phyloP scores from a whole-genome alignment of 805 yeast genomes.

The Sugiyamaella valdiviana region DNA sequence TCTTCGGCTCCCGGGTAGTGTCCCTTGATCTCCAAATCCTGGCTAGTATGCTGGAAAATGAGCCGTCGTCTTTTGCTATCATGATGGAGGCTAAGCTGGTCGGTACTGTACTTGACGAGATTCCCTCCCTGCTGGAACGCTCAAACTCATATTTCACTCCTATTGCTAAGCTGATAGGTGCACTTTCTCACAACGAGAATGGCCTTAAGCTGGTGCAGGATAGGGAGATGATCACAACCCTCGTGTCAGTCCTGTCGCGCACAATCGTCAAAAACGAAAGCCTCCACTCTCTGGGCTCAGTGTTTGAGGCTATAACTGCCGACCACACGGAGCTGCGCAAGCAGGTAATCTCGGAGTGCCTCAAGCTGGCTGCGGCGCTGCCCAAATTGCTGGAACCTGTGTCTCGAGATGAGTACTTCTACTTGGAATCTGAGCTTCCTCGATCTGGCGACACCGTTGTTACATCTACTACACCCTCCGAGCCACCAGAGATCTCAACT shows the following conservation, averaged over 20 bases:
- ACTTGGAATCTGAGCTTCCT: slow-evolving; percentile 16
- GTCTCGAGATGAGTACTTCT: slow-evolving; percentile 7
- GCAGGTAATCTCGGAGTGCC: slow-evolving; percentile 44
- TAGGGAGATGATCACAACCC: slow-evolving; percentile 36
- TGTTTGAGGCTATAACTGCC: slow-evolving; percentile 73
- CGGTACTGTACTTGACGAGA: slow-evolving; percentile 54
- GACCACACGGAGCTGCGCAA: slow-evolving; percentile 75
- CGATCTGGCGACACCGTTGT: background rate
- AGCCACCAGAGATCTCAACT: slow-evolving; percentile 10
- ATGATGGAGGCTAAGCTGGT: slow-evolving; percentile 73
- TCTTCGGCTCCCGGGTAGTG: slow-evolving; percentile 64
- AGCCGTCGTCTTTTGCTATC: slow-evolving; percentile 81
- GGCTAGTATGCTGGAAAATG: slow-evolving; percentile 72
- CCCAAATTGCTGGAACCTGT: slow-evolving; percentile 30
- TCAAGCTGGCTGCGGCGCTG: slow-evolving; percentile 12
- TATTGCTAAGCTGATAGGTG: slow-evolving; percentile 72
- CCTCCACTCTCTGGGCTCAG: slow-evolving; percentile 51
- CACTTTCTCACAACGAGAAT: slow-evolving; percentile 67
- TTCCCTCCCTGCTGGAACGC: slow-evolving; percentile 45
- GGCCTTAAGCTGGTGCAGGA: slow-evolving; percentile 56
- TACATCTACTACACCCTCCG: background rate
- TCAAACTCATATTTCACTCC: slow-evolving; percentile 53
- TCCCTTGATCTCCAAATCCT: slow-evolving; percentile 58
- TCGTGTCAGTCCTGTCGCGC: slow-evolving; percentile 46
- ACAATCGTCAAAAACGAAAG: slow-evolving; percentile 43